Base-by-base conservation (phyloP, 352 stramenopile species). In the Globisporangium cylindrosporum region DNA sequence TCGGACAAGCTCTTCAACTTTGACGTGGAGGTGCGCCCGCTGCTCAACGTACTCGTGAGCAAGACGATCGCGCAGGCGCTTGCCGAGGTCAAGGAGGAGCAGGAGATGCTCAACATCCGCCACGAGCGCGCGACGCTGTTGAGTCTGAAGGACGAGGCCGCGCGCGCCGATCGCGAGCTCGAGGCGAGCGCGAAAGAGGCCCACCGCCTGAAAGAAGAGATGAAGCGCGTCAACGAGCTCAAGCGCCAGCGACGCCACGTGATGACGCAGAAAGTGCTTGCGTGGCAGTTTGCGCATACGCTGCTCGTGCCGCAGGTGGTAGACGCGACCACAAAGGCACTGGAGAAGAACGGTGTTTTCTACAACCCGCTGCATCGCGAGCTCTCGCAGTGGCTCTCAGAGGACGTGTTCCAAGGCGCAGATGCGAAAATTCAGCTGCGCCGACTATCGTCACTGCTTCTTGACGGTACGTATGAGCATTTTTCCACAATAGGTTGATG, bases 11-110 rank as follows among this genome's bases (percentile, higher is more conserved):
- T 96, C 22, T 95, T 94, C 70, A 84, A 94, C 62, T 96, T 94
- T 67, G 86, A 96, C 64, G 64, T 67, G 15, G 87, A 96, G 60
- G 86, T 95, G 46, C 76, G 78, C 69, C 89, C 89, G 32, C 67
- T 96, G 10, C 72, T 96, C 18, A 82, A 83, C 59, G 82, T 94
- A 1, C 59, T 96, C 22, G 86, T 95, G 32, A 90, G 78, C 73
- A 96, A 95, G 61, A 96, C 86, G 3, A 74, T 96, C 10, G 83
- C 88, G 20, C 89, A 96, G 69, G 88, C 84, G 20, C 62, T 94
- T 3, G 63, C 72, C 1, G 89, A 96, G 72, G 80, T 96, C 22
- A 86, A 89, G 46, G 80, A 93, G 51, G 87, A 96, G 32, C 66
- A 86, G 29, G 87, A 95, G 62, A 84, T 94, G 60, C 63, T 66